Evolutionary conservation across 192 early-diverging fungal genomes (phyloP).

Genomic region (Coemansia sp.): DNA sequence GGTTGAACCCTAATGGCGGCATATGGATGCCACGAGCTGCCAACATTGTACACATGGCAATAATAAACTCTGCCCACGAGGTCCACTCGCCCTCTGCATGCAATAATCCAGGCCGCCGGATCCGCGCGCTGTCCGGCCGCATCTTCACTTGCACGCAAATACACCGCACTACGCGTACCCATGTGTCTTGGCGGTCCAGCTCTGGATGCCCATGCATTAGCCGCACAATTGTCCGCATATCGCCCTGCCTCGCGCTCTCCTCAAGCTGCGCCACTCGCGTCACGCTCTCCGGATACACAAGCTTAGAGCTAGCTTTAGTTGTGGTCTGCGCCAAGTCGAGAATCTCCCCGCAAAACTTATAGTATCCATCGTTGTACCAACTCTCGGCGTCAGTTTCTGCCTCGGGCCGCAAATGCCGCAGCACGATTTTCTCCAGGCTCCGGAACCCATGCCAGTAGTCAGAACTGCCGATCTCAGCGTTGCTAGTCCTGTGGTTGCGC

Average conservation of each 20-base stretch:
- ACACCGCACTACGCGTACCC: constrained; percentile 30
- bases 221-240: constrained; percentile 19
- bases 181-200: constrained; percentile 22
- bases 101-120: constrained; percentile 8
- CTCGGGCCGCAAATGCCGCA: constrained; percentile 12
- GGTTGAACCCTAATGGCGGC: constrained; percentile 16
- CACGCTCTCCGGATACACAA: too few relatives aligned
- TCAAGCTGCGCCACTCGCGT: background rate
- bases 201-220: constrained; percentile 19
- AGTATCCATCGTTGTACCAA: background rate
- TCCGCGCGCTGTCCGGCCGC: background rate
- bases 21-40: constrained; percentile 8
- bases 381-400: too few relatives aligned
- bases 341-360: constrained; percentile 11
- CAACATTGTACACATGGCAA: constrained; percentile 6
- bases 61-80: constrained; percentile 21
- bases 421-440: constrained; percentile 16
- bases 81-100: too few relatives aligned
- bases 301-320: too few relatives aligned
- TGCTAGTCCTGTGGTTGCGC: too few relatives aligned
- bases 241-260: constrained; percentile 17
- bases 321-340: constrained; percentile 7
- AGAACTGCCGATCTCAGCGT: too few relatives aligned
- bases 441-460: constrained; percentile 8
- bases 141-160: constrained; percentile 15